Evolutionary conservation across 345 rosid species (phyloP).

Genomic region (Salix purpurea): DNA sequence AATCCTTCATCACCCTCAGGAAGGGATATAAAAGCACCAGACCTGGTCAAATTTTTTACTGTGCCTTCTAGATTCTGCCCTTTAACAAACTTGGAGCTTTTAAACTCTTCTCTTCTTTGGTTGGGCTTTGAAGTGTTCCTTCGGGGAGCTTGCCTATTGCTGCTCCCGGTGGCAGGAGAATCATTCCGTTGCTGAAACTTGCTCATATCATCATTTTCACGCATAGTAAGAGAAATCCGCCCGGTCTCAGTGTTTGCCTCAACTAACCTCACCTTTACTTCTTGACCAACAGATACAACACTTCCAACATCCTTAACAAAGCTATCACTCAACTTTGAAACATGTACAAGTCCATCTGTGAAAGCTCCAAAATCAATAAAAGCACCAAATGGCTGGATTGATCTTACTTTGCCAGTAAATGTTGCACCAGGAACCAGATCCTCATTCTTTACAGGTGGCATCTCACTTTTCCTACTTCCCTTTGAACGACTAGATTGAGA

Average conservation of each 20-base stretch:
- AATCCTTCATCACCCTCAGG: conserved; percentile 94
- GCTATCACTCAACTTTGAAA: conserved; percentile 68
- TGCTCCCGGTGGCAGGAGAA: conserved; percentile 24
- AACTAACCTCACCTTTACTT: conserved; percentile 68
- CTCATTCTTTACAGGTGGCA: conserved; percentile 77
- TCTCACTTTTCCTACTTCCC: conserved; percentile 63
- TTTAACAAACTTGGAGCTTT: conserved; percentile 52
- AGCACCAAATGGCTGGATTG: conserved; percentile 93
- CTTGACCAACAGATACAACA: conserved; percentile 83
- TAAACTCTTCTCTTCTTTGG: conserved; percentile 46
- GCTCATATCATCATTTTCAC: conserved; percentile 53
- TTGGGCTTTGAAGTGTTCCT: conserved; percentile 44
- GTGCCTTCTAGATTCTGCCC: conserved; percentile 86
- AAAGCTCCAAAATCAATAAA: conserved; percentile 85
- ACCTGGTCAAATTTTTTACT: conserved; percentile 64
- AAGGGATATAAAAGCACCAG: conserved; percentile 80
- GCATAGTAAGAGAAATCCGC: conserved; percentile 82
- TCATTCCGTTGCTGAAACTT: conserved; percentile 43
- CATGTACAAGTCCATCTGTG: conserved; percentile 88
- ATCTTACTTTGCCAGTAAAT: conserved; percentile 82
- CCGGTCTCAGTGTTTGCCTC: conserved; percentile 72
- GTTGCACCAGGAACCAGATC: conserved; percentile 70
- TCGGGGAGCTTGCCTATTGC: conserved; percentile 51
- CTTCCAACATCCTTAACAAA: conserved; percentile 78
- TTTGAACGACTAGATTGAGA: conserved; percentile 48